These are phyloP conservation scores for Trametes cingulata DNA, from an alignment of 768 basidiomycete species.

Conservation along the genomic window DNA sequence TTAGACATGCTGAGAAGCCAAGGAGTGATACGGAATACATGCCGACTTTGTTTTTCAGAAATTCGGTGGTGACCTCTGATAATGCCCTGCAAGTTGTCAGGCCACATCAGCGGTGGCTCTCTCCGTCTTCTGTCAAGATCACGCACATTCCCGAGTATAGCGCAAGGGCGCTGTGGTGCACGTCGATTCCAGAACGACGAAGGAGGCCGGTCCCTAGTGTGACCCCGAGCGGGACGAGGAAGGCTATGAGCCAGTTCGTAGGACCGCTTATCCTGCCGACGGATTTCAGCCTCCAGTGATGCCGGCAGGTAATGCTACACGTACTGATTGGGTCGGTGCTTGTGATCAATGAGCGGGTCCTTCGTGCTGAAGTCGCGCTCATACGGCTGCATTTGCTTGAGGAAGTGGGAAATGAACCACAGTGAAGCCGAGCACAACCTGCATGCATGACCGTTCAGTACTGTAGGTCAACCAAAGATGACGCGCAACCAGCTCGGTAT, in stretches of 20 bases:
- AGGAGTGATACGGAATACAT: constrained; percentile 10
- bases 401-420: constrained; percentile 45
- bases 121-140: not conserved
- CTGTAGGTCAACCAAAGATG: not conserved
- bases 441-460: not conserved
- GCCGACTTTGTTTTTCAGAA: constrained; percentile 63
- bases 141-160: constrained; percentile 42
- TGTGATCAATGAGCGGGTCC: constrained; percentile 56
- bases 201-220: constrained; percentile 40
- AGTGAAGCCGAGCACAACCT: constrained; percentile 29
- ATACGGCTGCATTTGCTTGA: constrained; percentile 39
- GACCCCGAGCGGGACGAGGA: constrained; percentile 46
- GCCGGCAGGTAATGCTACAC: not conserved
- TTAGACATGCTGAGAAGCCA: not conserved
- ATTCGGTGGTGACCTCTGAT: constrained; percentile 48
- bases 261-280: constrained; percentile 46
- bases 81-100: constrained; percentile 39
- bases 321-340: constrained; percentile 52
- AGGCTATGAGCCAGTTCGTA: constrained; percentile 48
- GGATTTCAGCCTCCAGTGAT: not conserved
- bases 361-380: constrained; percentile 49
- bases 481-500: not conserved
- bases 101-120: not conserved
- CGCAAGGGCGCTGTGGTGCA: constrained; percentile 62
- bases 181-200: constrained; percentile 47